These are phyloP conservation scores for Dinochytrium kinnereticum DNA, from an alignment of 371 early-diverging fungal genomes.

Conservation along the genomic window DNA sequence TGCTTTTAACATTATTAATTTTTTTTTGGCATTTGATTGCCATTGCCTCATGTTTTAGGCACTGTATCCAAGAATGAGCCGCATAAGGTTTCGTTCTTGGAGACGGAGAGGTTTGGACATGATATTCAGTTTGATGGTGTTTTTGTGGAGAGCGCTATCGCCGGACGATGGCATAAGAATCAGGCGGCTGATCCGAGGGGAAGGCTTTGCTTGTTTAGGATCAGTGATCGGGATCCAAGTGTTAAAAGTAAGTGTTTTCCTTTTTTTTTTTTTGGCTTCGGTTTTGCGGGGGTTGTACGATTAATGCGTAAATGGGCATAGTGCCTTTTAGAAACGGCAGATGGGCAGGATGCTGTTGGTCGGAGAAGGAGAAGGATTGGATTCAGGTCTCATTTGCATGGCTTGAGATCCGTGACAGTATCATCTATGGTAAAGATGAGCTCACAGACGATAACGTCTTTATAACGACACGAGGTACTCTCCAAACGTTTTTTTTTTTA, in stretches of 20 bases:
- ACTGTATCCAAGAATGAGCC: conserved; percentile 15
- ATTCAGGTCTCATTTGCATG: conserved; percentile 14
- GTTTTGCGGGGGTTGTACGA: no score
- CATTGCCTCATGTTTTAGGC: neutral
- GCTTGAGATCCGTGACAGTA: neutral
- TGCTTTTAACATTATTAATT: no score
- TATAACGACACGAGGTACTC: conserved; percentile 17
- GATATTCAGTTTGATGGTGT: conserved; percentile 15
- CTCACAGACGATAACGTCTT: conserved; percentile 17
- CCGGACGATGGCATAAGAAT: conserved; percentile 14
- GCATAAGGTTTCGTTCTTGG: conserved; percentile 5
- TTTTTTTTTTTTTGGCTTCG: no score
- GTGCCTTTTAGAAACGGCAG: conserved; percentile 1
- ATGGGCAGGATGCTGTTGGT: conserved; percentile 22
- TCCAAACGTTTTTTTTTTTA: no score
- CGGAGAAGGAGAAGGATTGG: conserved; percentile 15
- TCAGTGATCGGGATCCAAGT: conserved; percentile 8
- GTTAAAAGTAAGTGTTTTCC: neutral
- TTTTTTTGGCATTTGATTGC: no score
- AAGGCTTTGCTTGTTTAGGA: conserved; percentile 15
- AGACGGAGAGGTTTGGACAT: conserved; percentile 16
- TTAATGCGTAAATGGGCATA: no score
- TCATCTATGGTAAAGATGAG: conserved; percentile 16
- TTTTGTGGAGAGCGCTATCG: conserved; percentile 17
- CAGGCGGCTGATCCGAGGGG: neutral